Percentiles rank a stretch among this genome's conserved stretches.
Conservation (phyloP, 108 stramenopile genomes). For the Nitzschia inconspicua region DNA sequence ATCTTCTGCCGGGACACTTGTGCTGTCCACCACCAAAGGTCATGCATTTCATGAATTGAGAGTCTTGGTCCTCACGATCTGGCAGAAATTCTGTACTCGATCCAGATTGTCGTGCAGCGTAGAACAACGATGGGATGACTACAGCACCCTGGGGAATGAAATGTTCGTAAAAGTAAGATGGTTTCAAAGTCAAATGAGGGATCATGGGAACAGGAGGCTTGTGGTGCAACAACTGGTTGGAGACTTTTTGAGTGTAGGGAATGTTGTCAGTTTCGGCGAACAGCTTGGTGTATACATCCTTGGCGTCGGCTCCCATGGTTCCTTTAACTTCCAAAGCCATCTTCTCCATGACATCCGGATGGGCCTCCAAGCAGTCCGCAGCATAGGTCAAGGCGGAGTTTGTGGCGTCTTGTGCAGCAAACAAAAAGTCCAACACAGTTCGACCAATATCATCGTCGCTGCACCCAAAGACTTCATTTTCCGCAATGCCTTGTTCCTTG, state of each 20-base stretch:
- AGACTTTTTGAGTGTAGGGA: constrained; percentile 5
- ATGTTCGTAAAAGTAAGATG: constrained; percentile 1
- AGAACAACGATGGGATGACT: constrained; percentile 13
- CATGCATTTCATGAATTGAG: constrained; percentile 19
- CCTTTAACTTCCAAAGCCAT: constrained; percentile 11
- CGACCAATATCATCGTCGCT: constrained; percentile 14
- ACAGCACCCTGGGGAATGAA: constrained; percentile 9
- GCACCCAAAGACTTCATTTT: constrained; percentile 10
- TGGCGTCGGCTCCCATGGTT: neutral
- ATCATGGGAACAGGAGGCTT: constrained; percentile 35
- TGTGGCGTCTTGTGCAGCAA: constrained; percentile 32
- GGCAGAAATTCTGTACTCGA: constrained; percentile 6
- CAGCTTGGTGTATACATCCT: neutral
- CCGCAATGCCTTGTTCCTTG: constrained; percentile 1
- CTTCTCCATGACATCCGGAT: constrained; percentile 9
- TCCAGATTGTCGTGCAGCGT: constrained; percentile 12
- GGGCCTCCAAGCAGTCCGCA: constrained; percentile 8
- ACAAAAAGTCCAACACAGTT: constrained; percentile 20
- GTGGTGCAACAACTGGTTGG: constrained; percentile 31
- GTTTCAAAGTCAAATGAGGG: constrained; percentile 4
- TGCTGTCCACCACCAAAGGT: constrained; percentile 28
- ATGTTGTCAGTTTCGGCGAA: neutral
- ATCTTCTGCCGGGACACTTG: constrained; percentile 27
- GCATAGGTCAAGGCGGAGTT: constrained; percentile 18
- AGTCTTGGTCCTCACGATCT: constrained; percentile 11